phyloP scores from a whole-genome alignment of 768 basidiomycete genomes.

The Calocera cornea region DNA sequence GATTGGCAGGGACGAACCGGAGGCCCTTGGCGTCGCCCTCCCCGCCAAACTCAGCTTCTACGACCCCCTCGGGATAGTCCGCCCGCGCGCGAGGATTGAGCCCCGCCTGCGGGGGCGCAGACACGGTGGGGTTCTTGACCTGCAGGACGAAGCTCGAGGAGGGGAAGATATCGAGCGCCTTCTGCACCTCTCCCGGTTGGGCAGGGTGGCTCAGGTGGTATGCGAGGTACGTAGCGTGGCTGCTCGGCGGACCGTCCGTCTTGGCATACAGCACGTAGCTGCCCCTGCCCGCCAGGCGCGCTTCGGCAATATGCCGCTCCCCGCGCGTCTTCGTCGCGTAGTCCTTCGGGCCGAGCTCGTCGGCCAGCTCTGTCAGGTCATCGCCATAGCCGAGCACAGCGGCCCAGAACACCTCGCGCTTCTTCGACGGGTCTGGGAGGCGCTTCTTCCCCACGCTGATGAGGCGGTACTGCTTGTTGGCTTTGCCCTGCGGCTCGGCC shows the following conservation, averaged over 20 bases:
- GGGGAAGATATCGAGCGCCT: slow-evolving; percentile 38
- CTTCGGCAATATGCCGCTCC: slow-evolving; percentile 38
- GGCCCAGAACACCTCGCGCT: slow-evolving; percentile 43
- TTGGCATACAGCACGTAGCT: slow-evolving; percentile 47
- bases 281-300: slow-evolving; percentile 43
- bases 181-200: slow-evolving; percentile 39
- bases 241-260: slow-evolving; percentile 32
- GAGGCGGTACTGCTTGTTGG: slow-evolving; percentile 37
- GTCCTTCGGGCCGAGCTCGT: slow-evolving; percentile 36
- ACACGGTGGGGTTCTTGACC: slow-evolving; percentile 46
- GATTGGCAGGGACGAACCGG: slow-evolving; percentile 39
- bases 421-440: slow-evolving; percentile 36
- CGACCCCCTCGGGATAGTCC: slow-evolving; percentile 35
- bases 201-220: slow-evolving; percentile 44
- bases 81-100: slow-evolving; percentile 26
- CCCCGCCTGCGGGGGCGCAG: slow-evolving; percentile 23
- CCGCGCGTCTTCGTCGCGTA: slow-evolving; percentile 54
- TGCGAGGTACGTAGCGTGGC: slow-evolving; percentile 41
- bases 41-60: slow-evolving; percentile 38
- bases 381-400: slow-evolving; percentile 38
- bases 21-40: slow-evolving; percentile 26
- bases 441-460: slow-evolving; percentile 46
- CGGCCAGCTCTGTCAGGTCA: slow-evolving; percentile 35
- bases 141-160: slow-evolving; percentile 45
- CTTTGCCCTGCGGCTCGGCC: slow-evolving; percentile 21